These are phyloP conservation scores for Arthrinium phaeospermum DNA, from an alignment of 2,329 filamentous ascomycete species.

Conservation along the genomic window DNA sequence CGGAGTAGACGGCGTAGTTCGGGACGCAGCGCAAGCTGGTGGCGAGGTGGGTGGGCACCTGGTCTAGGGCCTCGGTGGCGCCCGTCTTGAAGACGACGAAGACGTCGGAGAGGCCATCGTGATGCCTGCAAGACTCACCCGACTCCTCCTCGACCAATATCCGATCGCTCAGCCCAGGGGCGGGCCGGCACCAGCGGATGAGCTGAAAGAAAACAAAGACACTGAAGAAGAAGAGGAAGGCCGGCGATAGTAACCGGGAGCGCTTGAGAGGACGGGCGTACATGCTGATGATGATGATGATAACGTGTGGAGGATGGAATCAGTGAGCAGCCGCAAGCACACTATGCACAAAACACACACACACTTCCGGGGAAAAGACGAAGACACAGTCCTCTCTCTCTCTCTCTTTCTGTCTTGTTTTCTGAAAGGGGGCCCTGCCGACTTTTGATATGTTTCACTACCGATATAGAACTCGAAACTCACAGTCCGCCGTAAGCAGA, in stretches of 20 bases:
- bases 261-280: conserved; percentile 14
- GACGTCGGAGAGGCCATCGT: conserved; percentile 53
- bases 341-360: neutral
- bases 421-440: neutral
- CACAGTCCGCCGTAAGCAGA: neutral
- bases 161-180: neutral
- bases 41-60: conserved; percentile 59
- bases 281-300: neutral
- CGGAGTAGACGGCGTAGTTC: conserved; percentile 63
- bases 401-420: too few species aligned
- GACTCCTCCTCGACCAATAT: conserved; percentile 1
- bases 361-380: conserved; percentile 1
- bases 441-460: conserved; percentile 14
- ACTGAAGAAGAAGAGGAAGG: conserved; percentile 11
- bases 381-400: conserved; percentile 10
- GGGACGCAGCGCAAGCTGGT: conserved; percentile 61
- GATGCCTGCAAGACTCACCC: neutral
- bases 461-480: neutral
- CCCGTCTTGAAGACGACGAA: conserved; percentile 64
- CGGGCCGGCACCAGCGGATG: conserved; percentile 14
- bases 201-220: conserved; percentile 15
- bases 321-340: neutral
- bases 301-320: neutral
- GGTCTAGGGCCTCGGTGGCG: conserved; percentile 60
- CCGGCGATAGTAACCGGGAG: conserved; percentile 3